Percentiles rank a stretch among this genome's conserved stretches.
These are phyloP conservation scores for Beauveria varroae DNA, from an alignment of 2,329 filamentous ascomycete species.

Conservation along the genomic window DNA sequence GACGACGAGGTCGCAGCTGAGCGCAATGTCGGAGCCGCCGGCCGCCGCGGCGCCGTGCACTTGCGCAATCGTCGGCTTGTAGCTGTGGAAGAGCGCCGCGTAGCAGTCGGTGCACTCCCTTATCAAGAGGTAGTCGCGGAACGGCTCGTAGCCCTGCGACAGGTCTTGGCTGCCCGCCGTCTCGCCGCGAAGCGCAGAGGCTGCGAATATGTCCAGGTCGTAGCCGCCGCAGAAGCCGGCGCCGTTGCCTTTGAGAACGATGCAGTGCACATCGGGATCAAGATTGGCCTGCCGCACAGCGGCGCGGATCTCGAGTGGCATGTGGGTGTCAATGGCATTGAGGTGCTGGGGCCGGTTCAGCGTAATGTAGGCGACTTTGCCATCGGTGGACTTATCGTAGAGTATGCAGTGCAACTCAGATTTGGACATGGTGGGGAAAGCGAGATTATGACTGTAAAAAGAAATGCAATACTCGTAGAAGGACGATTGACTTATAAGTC, in stretches of 20 bases:
- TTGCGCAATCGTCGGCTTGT: slow-evolving; percentile 15
- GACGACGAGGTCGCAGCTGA: slow-evolving; percentile 13
- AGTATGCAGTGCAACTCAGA: slow-evolving; percentile 9
- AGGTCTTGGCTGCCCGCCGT: slow-evolving; percentile 13
- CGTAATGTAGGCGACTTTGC: slow-evolving; percentile 14
- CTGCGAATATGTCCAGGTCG: slow-evolving; percentile 12
- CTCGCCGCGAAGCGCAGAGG: slow-evolving; percentile 9
- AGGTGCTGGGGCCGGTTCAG: slow-evolving; percentile 13
- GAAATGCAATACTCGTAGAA: neutral
- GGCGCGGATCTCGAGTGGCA: slow-evolving; percentile 10
- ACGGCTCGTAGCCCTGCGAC: slow-evolving; percentile 12
- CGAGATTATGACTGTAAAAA: too few species aligned
- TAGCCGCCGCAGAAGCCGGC: slow-evolving; percentile 15
- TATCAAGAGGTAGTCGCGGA: slow-evolving; percentile 12
- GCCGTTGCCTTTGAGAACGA: slow-evolving; percentile 11
- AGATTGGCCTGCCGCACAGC: slow-evolving; percentile 12
- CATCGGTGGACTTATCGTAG: slow-evolving; percentile 11
- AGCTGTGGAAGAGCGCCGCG: slow-evolving; percentile 13
- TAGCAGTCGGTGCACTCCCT: slow-evolving; percentile 12
- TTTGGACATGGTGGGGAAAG: neutral
- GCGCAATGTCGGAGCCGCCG: slow-evolving; percentile 14
- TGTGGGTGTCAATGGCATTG: slow-evolving; percentile 13
- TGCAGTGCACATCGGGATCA: slow-evolving; percentile 13
- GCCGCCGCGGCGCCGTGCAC: slow-evolving; percentile 13
- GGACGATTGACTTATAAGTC: neutral